phyloP scores from a whole-genome alignment of 192 early-diverging fungal genomes.

The Entomortierella lignicola region DNA sequence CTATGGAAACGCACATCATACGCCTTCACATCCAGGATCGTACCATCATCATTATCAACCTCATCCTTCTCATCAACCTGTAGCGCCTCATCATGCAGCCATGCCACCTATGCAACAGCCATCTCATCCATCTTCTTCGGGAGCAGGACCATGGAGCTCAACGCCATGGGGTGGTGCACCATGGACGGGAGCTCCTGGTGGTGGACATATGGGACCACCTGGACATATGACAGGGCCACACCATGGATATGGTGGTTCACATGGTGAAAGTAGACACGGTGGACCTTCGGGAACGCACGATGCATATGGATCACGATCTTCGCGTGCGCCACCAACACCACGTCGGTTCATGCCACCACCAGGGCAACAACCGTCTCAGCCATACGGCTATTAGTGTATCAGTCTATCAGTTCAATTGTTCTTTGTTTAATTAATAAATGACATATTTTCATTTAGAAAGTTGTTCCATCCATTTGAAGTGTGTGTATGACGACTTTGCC shows the following conservation, averaged over 20 bases:
- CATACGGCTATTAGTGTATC: conserved; percentile 27
- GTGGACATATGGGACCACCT: conserved; percentile 46
- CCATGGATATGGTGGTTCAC: conserved; percentile 23
- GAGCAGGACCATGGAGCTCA: conserved; percentile 36
- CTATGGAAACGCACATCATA: conserved; percentile 13
- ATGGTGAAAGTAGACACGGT: conserved; percentile 28
- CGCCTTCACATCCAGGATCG: conserved; percentile 25
- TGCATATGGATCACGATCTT: conserved; percentile 35
- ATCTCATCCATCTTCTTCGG: conserved; percentile 23
- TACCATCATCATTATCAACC: conserved; percentile 48
- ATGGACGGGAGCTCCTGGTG: conserved; percentile 37
- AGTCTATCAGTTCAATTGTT: not conserved
- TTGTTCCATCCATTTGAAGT: too few species aligned
- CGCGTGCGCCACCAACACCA: conserved; percentile 48
- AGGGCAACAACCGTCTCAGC: conserved; percentile 44
- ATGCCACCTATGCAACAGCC: conserved; percentile 42
- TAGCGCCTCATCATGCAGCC: conserved; percentile 19
- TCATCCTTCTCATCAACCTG: conserved; percentile 31
- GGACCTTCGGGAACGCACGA: conserved; percentile 35
- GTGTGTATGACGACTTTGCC: too few species aligned
- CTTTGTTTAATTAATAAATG: conserved; percentile 1
- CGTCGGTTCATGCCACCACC: conserved; percentile 50
- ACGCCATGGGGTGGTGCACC: conserved; percentile 49
- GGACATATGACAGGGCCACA: conserved; percentile 52
- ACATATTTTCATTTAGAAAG: too few species aligned